Conservation (phyloP, 441 rosid species). For the Geranium incanum region DNA sequence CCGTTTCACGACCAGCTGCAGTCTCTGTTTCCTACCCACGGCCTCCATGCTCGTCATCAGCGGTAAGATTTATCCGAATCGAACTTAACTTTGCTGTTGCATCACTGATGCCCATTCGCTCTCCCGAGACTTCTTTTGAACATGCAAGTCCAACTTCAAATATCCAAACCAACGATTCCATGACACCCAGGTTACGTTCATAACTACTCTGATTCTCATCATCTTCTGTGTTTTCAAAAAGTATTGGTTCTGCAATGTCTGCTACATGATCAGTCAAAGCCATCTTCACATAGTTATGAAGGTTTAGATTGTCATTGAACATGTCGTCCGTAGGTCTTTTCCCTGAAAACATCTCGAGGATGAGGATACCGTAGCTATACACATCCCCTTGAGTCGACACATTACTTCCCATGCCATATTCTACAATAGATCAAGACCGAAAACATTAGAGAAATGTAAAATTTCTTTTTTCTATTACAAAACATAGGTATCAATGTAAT, state of each 20-base stretch:
- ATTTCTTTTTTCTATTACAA: background rate
- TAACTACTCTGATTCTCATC: background rate
- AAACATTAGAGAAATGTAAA: no score
- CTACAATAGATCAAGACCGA: background rate
- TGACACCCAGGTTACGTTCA: background rate
- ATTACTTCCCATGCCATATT: background rate
- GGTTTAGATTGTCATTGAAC: background rate
- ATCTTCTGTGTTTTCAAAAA: background rate
- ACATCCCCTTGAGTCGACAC: background rate
- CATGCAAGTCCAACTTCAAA: constrained; percentile 11
- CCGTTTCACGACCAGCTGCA: no score
- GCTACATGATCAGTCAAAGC: background rate
- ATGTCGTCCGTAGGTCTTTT: background rate
- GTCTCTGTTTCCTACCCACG: no score
- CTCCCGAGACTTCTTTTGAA: background rate
- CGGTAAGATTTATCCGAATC: background rate
- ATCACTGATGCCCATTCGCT: background rate
- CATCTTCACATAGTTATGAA: background rate
- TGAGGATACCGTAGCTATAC: background rate
- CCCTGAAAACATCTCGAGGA: background rate
- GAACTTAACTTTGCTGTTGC: background rate
- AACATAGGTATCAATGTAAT: background rate
- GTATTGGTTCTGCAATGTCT: background rate
- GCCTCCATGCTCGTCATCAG: background rate
- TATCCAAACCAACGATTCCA: background rate